phyloP scores from a whole-genome alignment of 2,329 filamentous ascomycete genomes.

The Exophiala oligosperma region DNA sequence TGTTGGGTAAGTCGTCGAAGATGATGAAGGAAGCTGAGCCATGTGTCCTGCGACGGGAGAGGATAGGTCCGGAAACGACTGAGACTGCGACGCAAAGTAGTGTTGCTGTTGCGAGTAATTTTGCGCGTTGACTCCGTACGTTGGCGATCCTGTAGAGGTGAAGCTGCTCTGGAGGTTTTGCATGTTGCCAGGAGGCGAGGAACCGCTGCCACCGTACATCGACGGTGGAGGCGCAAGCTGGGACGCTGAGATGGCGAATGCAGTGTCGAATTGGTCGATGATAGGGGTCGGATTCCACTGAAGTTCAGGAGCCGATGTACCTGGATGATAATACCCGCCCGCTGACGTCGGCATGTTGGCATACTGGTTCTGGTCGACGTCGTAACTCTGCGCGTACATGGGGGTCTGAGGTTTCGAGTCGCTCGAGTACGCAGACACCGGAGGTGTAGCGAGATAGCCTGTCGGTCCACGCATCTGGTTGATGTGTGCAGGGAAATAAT shows the following conservation, averaged over 20 bases:
- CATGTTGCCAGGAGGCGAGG: conserved; percentile 33
- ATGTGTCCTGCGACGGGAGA: conserved; percentile 25
- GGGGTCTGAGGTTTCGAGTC: conserved; percentile 75
- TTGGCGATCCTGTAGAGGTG: conserved; percentile 11
- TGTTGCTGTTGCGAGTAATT: conserved; percentile 31
- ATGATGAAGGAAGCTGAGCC: conserved; percentile 7
- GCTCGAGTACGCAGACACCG: conserved; percentile 70
- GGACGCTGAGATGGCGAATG: conserved; percentile 73
- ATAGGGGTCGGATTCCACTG: conserved; percentile 86
- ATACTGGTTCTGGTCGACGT: conserved; percentile 14
- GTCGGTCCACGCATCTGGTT: conserved; percentile 17
- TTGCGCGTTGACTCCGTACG: conserved; percentile 8
- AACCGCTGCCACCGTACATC: conserved; percentile 22
- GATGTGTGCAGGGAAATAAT: conserved; percentile 18
- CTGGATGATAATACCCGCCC: conserved; percentile 46
- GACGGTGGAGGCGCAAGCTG: conserved; percentile 26
- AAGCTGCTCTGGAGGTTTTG: conserved; percentile 39
- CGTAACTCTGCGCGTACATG: conserved; percentile 17
- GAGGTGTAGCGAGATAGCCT: conserved; percentile 57
- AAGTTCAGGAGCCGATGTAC: conserved; percentile 38
- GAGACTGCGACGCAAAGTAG: conserved; percentile 17
- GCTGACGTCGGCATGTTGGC: conserved; percentile 34
- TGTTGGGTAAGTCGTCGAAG: conserved; percentile 5
- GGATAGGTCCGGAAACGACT: conserved; percentile 15
- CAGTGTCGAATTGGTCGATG: conserved; percentile 86